Conservation (phyloP, 2,329 filamentous ascomycete species). For the Verticillium isaacii region DNA sequence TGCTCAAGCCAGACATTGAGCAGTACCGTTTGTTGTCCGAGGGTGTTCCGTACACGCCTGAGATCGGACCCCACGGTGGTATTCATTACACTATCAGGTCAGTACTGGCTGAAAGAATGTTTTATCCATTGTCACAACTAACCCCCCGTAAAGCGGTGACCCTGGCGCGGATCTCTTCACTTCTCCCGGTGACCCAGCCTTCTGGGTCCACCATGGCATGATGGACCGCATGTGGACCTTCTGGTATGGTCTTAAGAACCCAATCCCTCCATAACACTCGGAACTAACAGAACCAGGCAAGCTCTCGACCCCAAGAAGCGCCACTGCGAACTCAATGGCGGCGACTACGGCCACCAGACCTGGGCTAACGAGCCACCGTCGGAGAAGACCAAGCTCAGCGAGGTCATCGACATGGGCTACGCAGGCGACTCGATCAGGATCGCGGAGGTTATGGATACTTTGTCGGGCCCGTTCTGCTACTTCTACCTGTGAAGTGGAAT, state of each 20-base stretch:
- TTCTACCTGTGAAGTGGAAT: slow-evolving; percentile 18
- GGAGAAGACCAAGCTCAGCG: slow-evolving; percentile 15
- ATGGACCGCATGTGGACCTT: slow-evolving; percentile 19
- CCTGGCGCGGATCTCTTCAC: slow-evolving; percentile 18
- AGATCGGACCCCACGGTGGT: slow-evolving; percentile 25
- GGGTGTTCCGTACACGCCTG: slow-evolving; percentile 21
- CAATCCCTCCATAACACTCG: not conserved
- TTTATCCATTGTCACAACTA: not conserved
- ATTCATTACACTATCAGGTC: slow-evolving; percentile 23
- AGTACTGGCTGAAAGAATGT: not conserved
- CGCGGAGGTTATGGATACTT: slow-evolving; percentile 22
- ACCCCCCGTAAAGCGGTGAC: slow-evolving; percentile 17
- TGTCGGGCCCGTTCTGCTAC: slow-evolving; percentile 21
- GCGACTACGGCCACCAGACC: slow-evolving; percentile 21
- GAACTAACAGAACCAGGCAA: slow-evolving; percentile 11
- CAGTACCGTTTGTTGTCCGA: slow-evolving; percentile 29
- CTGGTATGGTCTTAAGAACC: slow-evolving; percentile 11
- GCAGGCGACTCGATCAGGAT: slow-evolving; percentile 19
- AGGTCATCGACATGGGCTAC: slow-evolving; percentile 24
- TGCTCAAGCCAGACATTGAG: slow-evolving; percentile 22
- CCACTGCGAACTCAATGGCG: slow-evolving; percentile 18
- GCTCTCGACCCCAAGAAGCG: slow-evolving; percentile 13
- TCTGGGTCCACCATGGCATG: slow-evolving; percentile 19
- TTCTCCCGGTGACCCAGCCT: slow-evolving; percentile 19
- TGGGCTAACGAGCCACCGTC: slow-evolving; percentile 22